Percentiles rank a stretch among this genome's conserved stretches.
Evolutionary conservation across 495 filamentous ascomycete genomes (phyloP).

Genomic region (Xylaria cubensis): DNA sequence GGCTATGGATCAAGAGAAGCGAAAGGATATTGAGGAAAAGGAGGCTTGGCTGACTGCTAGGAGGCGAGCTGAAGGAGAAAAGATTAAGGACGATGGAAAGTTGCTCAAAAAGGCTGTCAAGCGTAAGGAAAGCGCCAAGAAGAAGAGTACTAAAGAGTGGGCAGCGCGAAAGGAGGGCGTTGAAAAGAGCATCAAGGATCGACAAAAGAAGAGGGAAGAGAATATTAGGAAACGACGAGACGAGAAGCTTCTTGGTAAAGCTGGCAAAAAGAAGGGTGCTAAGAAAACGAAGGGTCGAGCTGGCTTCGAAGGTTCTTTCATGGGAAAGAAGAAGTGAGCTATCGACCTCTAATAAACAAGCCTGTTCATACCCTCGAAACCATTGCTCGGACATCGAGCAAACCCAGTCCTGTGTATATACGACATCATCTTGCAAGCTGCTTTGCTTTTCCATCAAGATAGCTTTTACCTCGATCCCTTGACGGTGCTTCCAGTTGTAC

Average conservation of each 20-base stretch:
- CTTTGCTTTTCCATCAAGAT: background rate
- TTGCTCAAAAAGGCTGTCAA: conserved; percentile 94
- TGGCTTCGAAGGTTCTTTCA: conserved; percentile 94
- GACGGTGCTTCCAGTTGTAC: background rate
- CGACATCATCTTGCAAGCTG: background rate
- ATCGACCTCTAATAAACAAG: background rate
- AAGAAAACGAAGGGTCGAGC: conserved; percentile 69
- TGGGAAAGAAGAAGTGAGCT: conserved; percentile 48
- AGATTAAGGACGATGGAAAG: conserved; percentile 85
- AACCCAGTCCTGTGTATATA: conserved; percentile 23
- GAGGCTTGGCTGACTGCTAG: conserved; percentile 92
- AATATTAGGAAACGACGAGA: conserved; percentile 87
- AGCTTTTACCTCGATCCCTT: background rate
- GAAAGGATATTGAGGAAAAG: conserved; percentile 86
- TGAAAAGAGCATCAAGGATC: conserved; percentile 73
- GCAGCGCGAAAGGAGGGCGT: conserved; percentile 79
- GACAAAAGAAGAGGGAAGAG: conserved; percentile 85
- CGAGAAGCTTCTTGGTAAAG: conserved; percentile 69
- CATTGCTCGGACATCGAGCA: conserved; percentile 5
- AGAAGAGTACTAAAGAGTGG: conserved; percentile 91
- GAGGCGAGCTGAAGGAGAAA: conserved; percentile 87
- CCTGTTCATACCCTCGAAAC: conserved; percentile 15
- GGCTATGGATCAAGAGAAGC: conserved; percentile 75
- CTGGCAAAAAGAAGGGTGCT: conserved; percentile 61
- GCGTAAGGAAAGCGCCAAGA: conserved; percentile 87